Percentiles rank a stretch among this genome's conserved stretches.
phyloP scores from a whole-genome alignment of 768 basidiomycete genomes.

The Austroboletus festivus region DNA sequence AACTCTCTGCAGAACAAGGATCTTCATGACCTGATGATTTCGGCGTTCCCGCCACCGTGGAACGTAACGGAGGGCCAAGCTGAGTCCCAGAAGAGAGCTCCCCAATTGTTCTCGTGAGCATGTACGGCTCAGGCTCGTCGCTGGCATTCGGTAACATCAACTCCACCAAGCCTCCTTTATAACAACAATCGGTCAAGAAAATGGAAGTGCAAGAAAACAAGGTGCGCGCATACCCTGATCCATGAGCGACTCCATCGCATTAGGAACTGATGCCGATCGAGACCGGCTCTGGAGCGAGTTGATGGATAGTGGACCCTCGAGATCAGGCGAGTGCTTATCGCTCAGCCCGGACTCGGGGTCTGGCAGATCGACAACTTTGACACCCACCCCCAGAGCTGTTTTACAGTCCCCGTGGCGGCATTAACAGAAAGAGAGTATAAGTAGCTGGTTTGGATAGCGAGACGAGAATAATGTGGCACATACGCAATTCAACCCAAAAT shows the following conservation, averaged over 20 bases:
- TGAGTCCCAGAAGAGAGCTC: conserved; percentile 40
- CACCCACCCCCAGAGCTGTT: conserved; percentile 66
- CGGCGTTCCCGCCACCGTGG: conserved; percentile 1
- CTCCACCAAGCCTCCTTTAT: conserved; percentile 56
- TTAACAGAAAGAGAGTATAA: conserved; percentile 4
- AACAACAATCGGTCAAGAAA: background rate
- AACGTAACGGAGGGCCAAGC: conserved; percentile 20
- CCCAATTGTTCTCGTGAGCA: conserved; percentile 42
- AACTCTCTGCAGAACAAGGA: background rate
- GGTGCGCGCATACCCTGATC: conserved; percentile 47
- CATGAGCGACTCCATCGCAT: conserved; percentile 65
- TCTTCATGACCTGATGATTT: background rate
- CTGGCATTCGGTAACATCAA: conserved; percentile 42
- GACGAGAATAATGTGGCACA: conserved; percentile 22
- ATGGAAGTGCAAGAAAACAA: background rate
- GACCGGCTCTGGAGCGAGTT: conserved; percentile 19
- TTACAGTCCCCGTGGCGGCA: conserved; percentile 2
- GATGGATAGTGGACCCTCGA: conserved; percentile 27
- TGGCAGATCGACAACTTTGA: conserved; percentile 39
- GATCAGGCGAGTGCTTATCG: conserved; percentile 19
- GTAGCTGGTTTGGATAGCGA: conserved; percentile 9
- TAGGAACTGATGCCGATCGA: conserved; percentile 12
- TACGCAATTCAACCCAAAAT: conserved; percentile 83
- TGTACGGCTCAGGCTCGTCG: conserved; percentile 30
- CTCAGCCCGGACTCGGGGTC: conserved; percentile 22